phyloP scores from a whole-genome alignment of 148 eudicot genomes.

The Fagopyrum tataricum region DNA sequence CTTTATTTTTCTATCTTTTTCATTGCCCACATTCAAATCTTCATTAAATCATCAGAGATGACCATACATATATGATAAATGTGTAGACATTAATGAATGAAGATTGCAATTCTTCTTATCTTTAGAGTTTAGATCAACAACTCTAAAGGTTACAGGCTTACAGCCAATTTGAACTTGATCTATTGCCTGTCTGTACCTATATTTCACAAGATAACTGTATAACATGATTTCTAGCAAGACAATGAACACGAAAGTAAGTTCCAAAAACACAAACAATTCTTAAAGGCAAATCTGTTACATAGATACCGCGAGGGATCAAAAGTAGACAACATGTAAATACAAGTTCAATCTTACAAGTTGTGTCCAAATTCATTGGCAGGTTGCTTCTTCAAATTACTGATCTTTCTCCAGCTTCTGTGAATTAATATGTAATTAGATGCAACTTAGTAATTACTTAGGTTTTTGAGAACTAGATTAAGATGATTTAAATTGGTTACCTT shows the following conservation, averaged over 20 bases:
- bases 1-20: not conserved
- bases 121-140: no score
- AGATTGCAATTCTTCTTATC: no score
- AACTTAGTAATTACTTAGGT: not conserved
- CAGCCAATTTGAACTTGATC: no score
- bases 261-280: not conserved
- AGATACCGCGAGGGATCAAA: not conserved
- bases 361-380: not conserved
- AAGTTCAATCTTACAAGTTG: not conserved
- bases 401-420: constrained; percentile 75
- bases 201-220: not conserved
- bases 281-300: not conserved
- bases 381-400: constrained; percentile 41
- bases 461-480: not conserved
- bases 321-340: not conserved
- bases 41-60: not conserved
- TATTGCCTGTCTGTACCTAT: not conserved
- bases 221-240: not conserved
- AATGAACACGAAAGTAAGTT: not conserved
- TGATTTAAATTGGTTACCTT: constrained; percentile 36
- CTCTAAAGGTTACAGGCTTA: no score
- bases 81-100: no score
- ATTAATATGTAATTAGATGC: not conserved
- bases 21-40: not conserved
- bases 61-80: no score